Conservation (phyloP, 495 filamentous ascomycete genomes). For the Patellaria atrata region DNA sequence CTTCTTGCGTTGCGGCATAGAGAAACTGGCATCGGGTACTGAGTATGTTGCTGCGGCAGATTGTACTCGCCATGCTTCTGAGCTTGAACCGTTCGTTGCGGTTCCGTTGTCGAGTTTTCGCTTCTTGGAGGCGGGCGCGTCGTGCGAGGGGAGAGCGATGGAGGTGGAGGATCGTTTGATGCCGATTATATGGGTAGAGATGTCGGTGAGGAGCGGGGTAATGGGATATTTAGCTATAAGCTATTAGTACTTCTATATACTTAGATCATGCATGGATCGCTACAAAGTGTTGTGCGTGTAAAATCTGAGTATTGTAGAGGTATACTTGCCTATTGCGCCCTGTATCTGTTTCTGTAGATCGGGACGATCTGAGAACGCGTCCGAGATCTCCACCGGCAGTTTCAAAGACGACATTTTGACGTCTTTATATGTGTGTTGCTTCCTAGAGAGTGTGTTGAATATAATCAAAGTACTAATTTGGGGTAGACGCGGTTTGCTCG, state of each 20-base stretch:
- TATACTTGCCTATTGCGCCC: constrained; percentile 14
- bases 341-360: constrained; percentile 18
- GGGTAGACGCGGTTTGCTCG: too few species aligned
- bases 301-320: background rate
- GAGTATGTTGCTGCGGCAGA: constrained; percentile 6
- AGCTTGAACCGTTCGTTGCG: constrained; percentile 5
- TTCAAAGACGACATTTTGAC: too few species aligned
- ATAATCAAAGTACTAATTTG: too few species aligned
- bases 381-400: constrained; percentile 17
- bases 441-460: too few species aligned
- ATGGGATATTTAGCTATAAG: constrained; percentile 16
- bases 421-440: too few species aligned
- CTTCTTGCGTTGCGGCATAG: constrained; percentile 74
- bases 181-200: constrained; percentile 18
- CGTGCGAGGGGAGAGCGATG: constrained; percentile 1
- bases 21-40: constrained; percentile 24
- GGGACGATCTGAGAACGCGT: constrained; percentile 15
- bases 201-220: constrained; percentile 18
- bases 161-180: constrained; percentile 2
- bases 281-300: background rate
- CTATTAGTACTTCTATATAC: background rate
- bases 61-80: constrained; percentile 7
- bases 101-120: constrained; percentile 20
- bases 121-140: constrained; percentile 18
- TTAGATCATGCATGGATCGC: background rate